Percentiles rank a stretch among this genome's conserved stretches.
These are phyloP conservation scores for Pestalotiopsis sp. DNA, from an alignment of 2,329 filamentous ascomycete genomes.

Conservation along the genomic window DNA sequence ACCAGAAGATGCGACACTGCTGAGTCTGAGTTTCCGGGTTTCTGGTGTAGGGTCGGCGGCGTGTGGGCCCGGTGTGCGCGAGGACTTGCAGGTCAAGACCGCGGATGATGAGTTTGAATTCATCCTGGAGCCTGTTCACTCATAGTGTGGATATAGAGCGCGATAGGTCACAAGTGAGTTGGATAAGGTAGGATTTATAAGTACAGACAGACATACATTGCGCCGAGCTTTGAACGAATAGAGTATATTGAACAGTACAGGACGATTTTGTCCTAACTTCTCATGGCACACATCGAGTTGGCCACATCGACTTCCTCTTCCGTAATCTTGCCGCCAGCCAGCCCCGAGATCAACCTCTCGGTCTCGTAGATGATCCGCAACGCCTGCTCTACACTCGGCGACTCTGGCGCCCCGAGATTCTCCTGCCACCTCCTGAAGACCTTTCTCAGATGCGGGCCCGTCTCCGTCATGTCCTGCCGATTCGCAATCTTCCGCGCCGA, in stretches of 20 bases:
- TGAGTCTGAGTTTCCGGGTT: slow-evolving; percentile 47
- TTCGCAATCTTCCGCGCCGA: slow-evolving; percentile 38
- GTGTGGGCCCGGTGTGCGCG: slow-evolving; percentile 49
- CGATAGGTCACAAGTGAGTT: not conserved
- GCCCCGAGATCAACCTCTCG: slow-evolving; percentile 38
- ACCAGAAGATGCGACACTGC: slow-evolving; percentile 31
- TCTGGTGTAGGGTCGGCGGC: slow-evolving; percentile 51
- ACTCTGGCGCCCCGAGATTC: slow-evolving; percentile 37
- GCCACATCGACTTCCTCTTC: slow-evolving; percentile 16
- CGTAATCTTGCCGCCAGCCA: slow-evolving; percentile 6
- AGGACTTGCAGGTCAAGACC: slow-evolving; percentile 44
- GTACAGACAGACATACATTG: not conserved
- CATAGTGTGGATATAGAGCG: not conserved
- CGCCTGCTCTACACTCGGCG: slow-evolving; percentile 49
- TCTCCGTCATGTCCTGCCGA: slow-evolving; percentile 36
- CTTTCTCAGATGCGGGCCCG: slow-evolving; percentile 42
- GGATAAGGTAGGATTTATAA: not conserved
- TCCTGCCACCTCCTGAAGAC: slow-evolving; percentile 44
- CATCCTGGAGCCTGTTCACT: slow-evolving; percentile 31
- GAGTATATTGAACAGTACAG: not conserved
- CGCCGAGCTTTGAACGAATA: not conserved
- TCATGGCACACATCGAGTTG: slow-evolving; percentile 15
- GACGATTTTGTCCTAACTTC: not conserved
- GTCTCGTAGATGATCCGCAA: slow-evolving; percentile 46
- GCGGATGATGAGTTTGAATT: slow-evolving; percentile 44